Percentiles rank a stretch among this genome's conserved stretches.
phyloP scores from a whole-genome alignment of 345 rosid genomes.

The Bruguiera gymnorhiza region DNA sequence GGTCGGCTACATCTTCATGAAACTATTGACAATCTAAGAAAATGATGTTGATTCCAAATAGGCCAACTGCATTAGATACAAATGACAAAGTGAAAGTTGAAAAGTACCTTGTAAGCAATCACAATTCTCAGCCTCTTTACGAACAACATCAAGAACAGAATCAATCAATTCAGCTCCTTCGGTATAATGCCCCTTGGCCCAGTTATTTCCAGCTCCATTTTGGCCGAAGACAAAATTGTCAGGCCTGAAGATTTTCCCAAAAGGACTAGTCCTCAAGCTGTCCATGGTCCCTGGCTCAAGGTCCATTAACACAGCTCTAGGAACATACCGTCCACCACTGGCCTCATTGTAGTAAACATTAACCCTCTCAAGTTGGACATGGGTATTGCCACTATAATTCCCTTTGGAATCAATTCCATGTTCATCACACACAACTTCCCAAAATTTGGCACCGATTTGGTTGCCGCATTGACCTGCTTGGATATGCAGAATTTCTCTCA shows the following conservation, averaged over 20 bases:
- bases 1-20: too few species aligned
- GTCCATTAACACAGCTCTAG: slow-evolving; percentile 55
- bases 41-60: too few species aligned
- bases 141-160: slow-evolving; percentile 53
- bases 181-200: slow-evolving; percentile 67
- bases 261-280: slow-evolving; percentile 48
- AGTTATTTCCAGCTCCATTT: slow-evolving; percentile 62
- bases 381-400: slow-evolving; percentile 39
- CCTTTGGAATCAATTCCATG: slow-evolving; percentile 53
- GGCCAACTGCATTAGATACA: too few species aligned
- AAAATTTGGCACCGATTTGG: slow-evolving; percentile 58
- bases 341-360: slow-evolving; percentile 62
- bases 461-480: slow-evolving; percentile 67
- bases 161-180: slow-evolving; percentile 64
- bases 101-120: slow-evolving; percentile 57
- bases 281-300: slow-evolving; percentile 69
- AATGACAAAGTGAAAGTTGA: too few species aligned
- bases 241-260: slow-evolving; percentile 57
- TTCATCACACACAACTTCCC: slow-evolving; percentile 62
- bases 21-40: too few species aligned
- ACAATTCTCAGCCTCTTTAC: slow-evolving; percentile 62
- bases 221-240: slow-evolving; percentile 64
- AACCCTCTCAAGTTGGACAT: slow-evolving; percentile 53
- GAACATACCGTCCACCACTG: slow-evolving; percentile 52
- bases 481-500: slow-evolving; percentile 63